phyloP scores from a whole-genome alignment of 352 stramenopile species.

The Pythium pyrilobum region DNA sequence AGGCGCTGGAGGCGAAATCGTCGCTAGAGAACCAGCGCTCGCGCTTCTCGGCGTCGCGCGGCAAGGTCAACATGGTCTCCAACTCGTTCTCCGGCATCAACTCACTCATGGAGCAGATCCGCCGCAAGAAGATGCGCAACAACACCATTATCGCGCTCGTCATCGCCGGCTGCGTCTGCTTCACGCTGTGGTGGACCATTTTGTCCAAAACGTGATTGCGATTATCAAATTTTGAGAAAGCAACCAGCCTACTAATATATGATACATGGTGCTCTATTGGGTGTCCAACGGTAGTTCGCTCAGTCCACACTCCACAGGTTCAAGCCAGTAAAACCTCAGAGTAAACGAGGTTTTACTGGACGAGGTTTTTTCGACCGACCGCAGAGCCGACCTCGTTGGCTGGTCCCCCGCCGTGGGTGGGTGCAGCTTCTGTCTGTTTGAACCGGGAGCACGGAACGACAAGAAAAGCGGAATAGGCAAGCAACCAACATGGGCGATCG shows the following conservation, averaged over 20 bases:
- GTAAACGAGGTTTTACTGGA: slow-evolving; percentile 5
- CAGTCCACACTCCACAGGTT: slow-evolving; percentile 7
- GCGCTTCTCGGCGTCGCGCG: slow-evolving; percentile 78
- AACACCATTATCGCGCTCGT: slow-evolving; percentile 96
- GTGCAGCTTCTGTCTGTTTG: slow-evolving; percentile 2
- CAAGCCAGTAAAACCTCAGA: slow-evolving; percentile 10
- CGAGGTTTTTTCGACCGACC: slow-evolving; percentile 15
- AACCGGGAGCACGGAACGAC: background rate
- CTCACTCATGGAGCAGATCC: slow-evolving; percentile 94
- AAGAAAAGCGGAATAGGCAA: background rate
- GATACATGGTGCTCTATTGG: background rate
- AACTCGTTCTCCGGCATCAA: slow-evolving; percentile 94
- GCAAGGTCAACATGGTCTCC: slow-evolving; percentile 81
- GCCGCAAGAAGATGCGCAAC: slow-evolving; percentile 95
- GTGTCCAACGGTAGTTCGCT: background rate
- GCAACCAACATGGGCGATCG: slow-evolving; percentile 17
- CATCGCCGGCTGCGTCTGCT: slow-evolving; percentile 94
- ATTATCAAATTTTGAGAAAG: slow-evolving; percentile 8
- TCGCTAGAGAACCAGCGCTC: slow-evolving; percentile 89
- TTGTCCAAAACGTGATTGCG: slow-evolving; percentile 57
- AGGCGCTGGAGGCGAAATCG: slow-evolving; percentile 83
- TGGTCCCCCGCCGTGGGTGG: slow-evolving; percentile 3
- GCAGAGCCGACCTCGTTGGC: no score
- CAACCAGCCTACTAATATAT: slow-evolving; percentile 3
- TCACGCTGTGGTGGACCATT: slow-evolving; percentile 95